Evolutionary conservation across 768 basidiomycete genomes (phyloP), one percentile per base, ranked within the genome.

Genomic region (Kwoniella sp.): DNA sequence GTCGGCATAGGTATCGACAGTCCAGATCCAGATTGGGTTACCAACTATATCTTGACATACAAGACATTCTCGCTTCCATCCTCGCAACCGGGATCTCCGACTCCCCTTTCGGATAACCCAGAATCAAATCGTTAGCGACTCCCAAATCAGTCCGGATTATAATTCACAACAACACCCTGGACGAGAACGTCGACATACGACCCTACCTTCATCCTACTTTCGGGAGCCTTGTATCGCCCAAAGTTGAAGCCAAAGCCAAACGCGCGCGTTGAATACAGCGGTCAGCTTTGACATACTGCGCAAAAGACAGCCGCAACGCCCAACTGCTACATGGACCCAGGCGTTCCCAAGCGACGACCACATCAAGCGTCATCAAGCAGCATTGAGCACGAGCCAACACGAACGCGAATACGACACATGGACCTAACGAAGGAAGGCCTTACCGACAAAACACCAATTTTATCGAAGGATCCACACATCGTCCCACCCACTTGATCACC

Each of bases 401-500:
- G 40, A 44, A 44, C 7, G 40, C 17, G 40, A 44, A 44, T 9
- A 15, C 17, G 40, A 44, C 40, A 44, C 40, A 44, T 44, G 40
- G 10, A 19, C 40, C 40, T 9, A 44, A 4, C 40, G 40, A 33
- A 33, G 33, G 33, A 33, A 33, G 33, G 33, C 6, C 33, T 13
- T 6, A 44, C 40, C 40, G 17, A 15, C 10, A 3, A 19, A 19
- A 44, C 40, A 19, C 17, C 40, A 44, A 10, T 10, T 44, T 44
- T 44, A 19, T 44, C 40, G 17, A 44, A 44, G 40, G 40, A 44
- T 44, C 40, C 8, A 44, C 40, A 44, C 40, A 44, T 44, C 40
- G 40, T 44, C 17, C 40, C 40, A 44, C 40, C 40, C 40, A 44
- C 40, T 44, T 44, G 40, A 44, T 44, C 40, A 44, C 40, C 40